phyloP scores from a whole-genome alignment of 495 filamentous ascomycete species.

The Cairneyella variabilis region DNA sequence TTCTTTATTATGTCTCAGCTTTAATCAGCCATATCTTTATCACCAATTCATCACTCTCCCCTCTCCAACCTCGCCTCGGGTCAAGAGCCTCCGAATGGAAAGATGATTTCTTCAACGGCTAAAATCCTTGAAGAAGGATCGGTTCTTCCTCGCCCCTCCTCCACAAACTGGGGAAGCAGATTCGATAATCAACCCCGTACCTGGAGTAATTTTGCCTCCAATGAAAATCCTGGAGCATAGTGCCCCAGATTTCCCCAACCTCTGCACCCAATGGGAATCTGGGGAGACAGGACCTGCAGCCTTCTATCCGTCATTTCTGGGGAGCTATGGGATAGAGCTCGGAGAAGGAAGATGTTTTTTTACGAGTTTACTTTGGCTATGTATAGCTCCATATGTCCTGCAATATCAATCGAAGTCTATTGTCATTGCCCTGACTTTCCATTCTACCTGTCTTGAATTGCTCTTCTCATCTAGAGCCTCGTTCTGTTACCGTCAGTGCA shows the following conservation, averaged over 20 bases:
- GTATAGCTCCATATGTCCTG: background rate
- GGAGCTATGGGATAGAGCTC: background rate
- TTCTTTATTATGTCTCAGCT: too few species aligned
- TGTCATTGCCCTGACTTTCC: too few species aligned
- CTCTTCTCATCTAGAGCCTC: too few species aligned
- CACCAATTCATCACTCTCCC: background rate
- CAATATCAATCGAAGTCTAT: background rate
- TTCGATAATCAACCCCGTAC: background rate
- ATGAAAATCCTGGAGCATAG: background rate
- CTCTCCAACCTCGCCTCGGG: slow-evolving; percentile 2
- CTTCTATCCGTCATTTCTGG: background rate
- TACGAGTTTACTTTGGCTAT: background rate
- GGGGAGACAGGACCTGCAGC: background rate
- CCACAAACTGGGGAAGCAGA: background rate
- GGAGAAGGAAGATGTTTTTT: background rate
- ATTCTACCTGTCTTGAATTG: too few species aligned
- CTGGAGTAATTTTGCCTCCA: slow-evolving; percentile 12
- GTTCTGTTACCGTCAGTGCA: too few species aligned
- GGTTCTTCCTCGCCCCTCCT: slow-evolving; percentile 1
- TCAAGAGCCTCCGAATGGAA: slow-evolving; percentile 1
- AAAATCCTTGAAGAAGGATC: background rate
- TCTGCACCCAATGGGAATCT: background rate
- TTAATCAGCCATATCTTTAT: too few species aligned
- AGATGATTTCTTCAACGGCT: background rate
- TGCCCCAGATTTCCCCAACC: background rate